Conservation (phyloP, 1,284 basidiomycete genomes). For the Austroboletus novae-zelandiae region DNA sequence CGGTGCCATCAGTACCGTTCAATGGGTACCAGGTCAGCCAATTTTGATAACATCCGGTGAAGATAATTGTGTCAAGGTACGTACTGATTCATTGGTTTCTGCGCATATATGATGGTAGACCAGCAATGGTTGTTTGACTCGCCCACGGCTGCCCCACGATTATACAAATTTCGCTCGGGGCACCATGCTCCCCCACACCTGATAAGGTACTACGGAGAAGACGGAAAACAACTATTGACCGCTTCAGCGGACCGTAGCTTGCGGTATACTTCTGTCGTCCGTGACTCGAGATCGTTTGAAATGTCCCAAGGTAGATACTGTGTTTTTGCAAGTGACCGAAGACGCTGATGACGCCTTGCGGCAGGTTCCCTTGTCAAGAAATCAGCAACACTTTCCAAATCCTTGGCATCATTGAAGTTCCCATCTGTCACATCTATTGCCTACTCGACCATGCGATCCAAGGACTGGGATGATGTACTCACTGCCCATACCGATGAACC, state of each 20-base stretch:
- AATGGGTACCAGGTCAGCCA: constrained; percentile 92
- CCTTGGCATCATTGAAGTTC: constrained; percentile 79
- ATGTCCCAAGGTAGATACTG: constrained; percentile 77
- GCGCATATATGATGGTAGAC: constrained; percentile 10
- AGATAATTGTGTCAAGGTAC: constrained; percentile 91
- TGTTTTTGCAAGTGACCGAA: background rate
- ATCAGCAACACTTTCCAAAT: constrained; percentile 77
- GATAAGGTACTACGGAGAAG: constrained; percentile 93
- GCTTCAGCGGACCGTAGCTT: constrained; percentile 87
- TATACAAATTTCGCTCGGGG: constrained; percentile 91
- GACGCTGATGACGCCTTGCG: constrained; percentile 2
- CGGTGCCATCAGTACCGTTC: constrained; percentile 71
- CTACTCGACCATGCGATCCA: constrained; percentile 78
- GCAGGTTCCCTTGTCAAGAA: constrained; percentile 84
- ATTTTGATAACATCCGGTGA: constrained; percentile 84
- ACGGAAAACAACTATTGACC: constrained; percentile 92
- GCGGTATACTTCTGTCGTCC: constrained; percentile 88
- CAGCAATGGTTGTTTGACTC: constrained; percentile 99
- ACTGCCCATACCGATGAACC: constrained; percentile 85
- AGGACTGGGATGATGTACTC: constrained; percentile 98
- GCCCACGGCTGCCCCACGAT: constrained; percentile 77
- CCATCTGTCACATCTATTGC: constrained; percentile 77
- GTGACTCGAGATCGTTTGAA: constrained; percentile 92
- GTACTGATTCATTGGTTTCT: background rate
- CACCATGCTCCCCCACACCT: constrained; percentile 90